Base-by-base conservation (phyloP, 768 basidiomycete genomes). In the Phylloporus rhodoxanthus region DNA sequence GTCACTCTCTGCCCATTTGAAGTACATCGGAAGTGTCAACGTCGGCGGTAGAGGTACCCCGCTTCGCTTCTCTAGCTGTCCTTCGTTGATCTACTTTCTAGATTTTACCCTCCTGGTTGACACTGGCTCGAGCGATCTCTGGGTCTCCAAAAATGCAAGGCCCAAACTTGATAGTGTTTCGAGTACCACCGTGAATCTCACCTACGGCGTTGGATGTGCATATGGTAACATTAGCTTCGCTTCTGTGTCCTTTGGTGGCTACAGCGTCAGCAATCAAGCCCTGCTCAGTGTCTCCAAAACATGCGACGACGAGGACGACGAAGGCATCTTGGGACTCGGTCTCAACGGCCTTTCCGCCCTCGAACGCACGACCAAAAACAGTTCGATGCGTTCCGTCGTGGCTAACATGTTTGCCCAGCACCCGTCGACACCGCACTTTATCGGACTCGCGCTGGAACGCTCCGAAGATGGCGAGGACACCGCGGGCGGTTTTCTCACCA, bases 401-500 rank as follows among this genome's bases (percentile, higher is more conserved):
- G 57, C 62, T 11, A 77, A 72, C 55, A 59, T 77, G 28, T 75
- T 72, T 48, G 55, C 54, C 0, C 68, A 71, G 50, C 58, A 70
- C 44, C 58, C 70, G 1, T 47, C 55, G 9, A 51, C 62, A 0
- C 68, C 74, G 5, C 71, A 68, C 26, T 67, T 75, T n/a, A 59
- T 78, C 52, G 70, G 70, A 5, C 54, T 78, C 26, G 68, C 74
- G 14, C 66, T 77, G 14, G 64, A 72, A 6, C 70, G 75, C 4
- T 65, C 75, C 2, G 61, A 65, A 1, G 69, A 75, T 42, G 57
- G 72, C 14, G 70, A 72, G 29, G 57, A 69, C n/a, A 72, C 68
- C 1, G 62, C 64, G 9, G 74, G 72, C 37, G 75, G 75, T 0
- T 65, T 66, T 2, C 65, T 78, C 56, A 58, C 66, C 2, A 71